Percentiles rank a stretch among this genome's conserved stretches.
Conservation (phyloP, 1,284 basidiomycete species). For the Caloboletus inedulis region DNA sequence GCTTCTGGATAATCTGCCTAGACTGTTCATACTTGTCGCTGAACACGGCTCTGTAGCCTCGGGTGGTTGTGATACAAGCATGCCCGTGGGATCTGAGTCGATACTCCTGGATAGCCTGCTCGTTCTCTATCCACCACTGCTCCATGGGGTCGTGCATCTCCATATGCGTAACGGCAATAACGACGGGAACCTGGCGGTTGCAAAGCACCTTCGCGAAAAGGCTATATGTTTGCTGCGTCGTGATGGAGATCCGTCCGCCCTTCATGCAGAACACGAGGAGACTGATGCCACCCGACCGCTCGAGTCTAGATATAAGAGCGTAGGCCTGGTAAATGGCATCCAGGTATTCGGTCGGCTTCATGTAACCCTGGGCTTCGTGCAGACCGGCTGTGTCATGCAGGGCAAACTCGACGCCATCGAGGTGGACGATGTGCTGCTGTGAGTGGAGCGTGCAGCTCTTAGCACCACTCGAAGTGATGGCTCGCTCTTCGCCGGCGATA, state of each 20-base stretch:
- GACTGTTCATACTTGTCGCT: slow-evolving; percentile 26
- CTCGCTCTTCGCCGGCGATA: slow-evolving; percentile 20
- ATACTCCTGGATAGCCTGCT: slow-evolving; percentile 24
- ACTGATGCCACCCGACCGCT: slow-evolving; percentile 32
- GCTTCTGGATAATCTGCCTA: slow-evolving; percentile 13
- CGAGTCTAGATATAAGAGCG: slow-evolving; percentile 33
- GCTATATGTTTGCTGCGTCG: slow-evolving; percentile 33
- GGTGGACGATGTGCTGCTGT: slow-evolving; percentile 7
- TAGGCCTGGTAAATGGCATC: slow-evolving; percentile 33
- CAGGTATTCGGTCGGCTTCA: slow-evolving; percentile 24
- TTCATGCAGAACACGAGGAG: slow-evolving; percentile 41
- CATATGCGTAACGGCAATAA: slow-evolving; percentile 37
- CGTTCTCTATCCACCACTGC: slow-evolving; percentile 31
- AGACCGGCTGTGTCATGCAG: slow-evolving; percentile 42
- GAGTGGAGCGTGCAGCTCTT: slow-evolving; percentile 27
- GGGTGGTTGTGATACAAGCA: slow-evolving; percentile 30
- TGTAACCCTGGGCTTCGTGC: slow-evolving; percentile 32
- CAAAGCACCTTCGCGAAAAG: slow-evolving; percentile 32
- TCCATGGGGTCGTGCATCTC: slow-evolving; percentile 35
- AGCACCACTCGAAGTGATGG: slow-evolving; percentile 24
- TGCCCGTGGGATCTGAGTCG: slow-evolving; percentile 23
- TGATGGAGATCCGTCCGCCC: slow-evolving; percentile 34
- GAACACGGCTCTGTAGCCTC: slow-evolving; percentile 19
- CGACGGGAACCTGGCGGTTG: slow-evolving; percentile 33
- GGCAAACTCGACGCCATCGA: slow-evolving; percentile 19